Conservation (phyloP, 169 alveolate genomes). For the Plasmodium fragile region DNA sequence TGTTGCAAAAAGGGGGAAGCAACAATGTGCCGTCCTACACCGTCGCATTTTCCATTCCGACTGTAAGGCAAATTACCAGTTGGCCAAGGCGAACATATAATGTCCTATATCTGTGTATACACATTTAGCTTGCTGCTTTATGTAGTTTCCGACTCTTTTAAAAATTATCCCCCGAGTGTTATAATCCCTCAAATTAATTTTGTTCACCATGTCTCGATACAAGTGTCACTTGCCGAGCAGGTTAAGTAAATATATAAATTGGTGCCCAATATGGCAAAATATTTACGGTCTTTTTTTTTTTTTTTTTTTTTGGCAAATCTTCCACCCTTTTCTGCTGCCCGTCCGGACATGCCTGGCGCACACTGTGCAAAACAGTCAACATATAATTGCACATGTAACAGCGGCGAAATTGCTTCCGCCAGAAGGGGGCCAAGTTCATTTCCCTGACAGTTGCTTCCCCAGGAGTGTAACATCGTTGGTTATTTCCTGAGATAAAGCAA, state of each 20-base stretch:
- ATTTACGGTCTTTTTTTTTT: background rate
- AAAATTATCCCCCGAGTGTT: background rate
- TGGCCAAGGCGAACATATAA: background rate
- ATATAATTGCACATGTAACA: background rate
- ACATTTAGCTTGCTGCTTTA: background rate
- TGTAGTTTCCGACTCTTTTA: background rate
- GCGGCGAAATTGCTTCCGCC: background rate
- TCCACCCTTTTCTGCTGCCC: background rate
- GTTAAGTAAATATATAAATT: slow-evolving; percentile 10
- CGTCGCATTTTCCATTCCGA: background rate
- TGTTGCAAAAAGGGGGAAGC: background rate
- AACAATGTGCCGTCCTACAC: background rate
- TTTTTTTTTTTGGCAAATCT: background rate
- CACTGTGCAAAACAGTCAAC: background rate
- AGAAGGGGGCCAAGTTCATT: background rate
- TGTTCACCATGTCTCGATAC: background rate
- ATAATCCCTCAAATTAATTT: background rate
- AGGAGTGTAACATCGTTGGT: background rate
- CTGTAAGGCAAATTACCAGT: background rate
- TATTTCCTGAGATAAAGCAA: background rate
- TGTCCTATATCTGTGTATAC: background rate
- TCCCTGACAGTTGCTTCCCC: background rate
- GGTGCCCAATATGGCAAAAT: background rate
- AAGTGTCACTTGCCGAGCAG: background rate
- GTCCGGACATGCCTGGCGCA: background rate